Evolutionary conservation across 306 rosid species (phyloP).

Genomic region (Acacia confusa): DNA sequence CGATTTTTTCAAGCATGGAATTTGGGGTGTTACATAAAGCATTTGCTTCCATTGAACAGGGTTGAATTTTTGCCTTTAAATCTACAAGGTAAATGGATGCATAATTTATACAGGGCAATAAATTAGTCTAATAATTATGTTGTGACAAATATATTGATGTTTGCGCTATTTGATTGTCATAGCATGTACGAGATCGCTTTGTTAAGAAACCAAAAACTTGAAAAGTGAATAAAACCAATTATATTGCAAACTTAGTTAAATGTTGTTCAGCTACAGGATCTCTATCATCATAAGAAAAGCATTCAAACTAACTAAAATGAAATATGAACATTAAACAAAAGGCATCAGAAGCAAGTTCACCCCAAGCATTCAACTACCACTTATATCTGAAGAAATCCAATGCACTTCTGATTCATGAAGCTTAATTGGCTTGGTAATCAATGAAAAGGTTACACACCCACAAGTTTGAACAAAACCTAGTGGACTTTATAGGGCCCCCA

Average conservation of each 20-base stretch:
- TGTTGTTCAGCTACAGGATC: not conserved
- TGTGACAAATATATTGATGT: slow-evolving; percentile 8
- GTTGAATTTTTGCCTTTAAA: no score
- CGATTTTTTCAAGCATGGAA: no score
- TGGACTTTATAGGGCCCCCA: not conserved
- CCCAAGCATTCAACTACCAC: not conserved
- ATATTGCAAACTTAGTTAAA: not conserved
- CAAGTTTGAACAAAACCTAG: not conserved
- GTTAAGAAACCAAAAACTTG: not conserved
- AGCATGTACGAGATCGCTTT: not conserved
- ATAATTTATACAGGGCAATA: slow-evolving; percentile 20
- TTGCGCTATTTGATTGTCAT: not conserved
- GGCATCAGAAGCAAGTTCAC: not conserved
- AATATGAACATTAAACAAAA: not conserved
- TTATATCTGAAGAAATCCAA: not conserved
- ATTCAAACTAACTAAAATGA: not conserved
- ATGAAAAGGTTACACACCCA: not conserved
- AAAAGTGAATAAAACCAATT: not conserved
- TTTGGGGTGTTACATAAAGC: no score
- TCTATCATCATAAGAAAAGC: not conserved
- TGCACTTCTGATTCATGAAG: not conserved
- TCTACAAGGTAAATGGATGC: not conserved
- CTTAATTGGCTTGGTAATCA: not conserved
- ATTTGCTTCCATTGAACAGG: no score
- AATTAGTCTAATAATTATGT: not conserved